Evolutionary conservation across 2,329 filamentous ascomycete species (phyloP).

Genomic region (Byssothecium circinans): DNA sequence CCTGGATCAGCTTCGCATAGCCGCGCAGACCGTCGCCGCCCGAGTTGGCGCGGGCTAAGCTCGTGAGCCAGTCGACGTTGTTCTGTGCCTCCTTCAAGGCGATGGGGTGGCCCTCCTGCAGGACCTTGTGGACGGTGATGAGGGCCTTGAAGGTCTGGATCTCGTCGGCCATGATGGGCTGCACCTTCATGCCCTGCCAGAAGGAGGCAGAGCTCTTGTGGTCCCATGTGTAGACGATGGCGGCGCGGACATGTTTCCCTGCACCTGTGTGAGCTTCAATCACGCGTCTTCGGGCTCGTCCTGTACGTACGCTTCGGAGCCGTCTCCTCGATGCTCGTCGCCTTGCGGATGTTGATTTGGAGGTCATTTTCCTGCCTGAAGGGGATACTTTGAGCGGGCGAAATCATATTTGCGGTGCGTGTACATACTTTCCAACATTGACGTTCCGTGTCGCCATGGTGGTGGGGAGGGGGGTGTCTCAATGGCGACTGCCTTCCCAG

Average conservation of each 20-base stretch:
- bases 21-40: slow-evolving; percentile 79
- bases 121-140: slow-evolving; percentile 94
- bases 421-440: slow-evolving; percentile 63
- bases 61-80: slow-evolving; percentile 89
- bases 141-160: slow-evolving; percentile 98
- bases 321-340: slow-evolving; percentile 67
- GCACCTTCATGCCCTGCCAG: slow-evolving; percentile 99
- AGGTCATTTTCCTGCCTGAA: slow-evolving; percentile 64
- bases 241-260: slow-evolving; percentile 94
- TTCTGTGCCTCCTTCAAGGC: slow-evolving; percentile 86
- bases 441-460: slow-evolving; percentile 51
- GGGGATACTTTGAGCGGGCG: slow-evolving; percentile 3
- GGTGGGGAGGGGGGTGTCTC: too few species aligned
- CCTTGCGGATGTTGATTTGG: slow-evolving; percentile 68
- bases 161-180: slow-evolving; percentile 97
- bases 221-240: slow-evolving; percentile 99
- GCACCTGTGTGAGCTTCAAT: slow-evolving; percentile 31
- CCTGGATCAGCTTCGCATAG: slow-evolving; percentile 88
- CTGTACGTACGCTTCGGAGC: slow-evolving; percentile 63
- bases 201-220: slow-evolving; percentile 94
- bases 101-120: slow-evolving; percentile 92
- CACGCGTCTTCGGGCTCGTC: not conserved
- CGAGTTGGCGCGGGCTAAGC: slow-evolving; percentile 77
- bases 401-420: not conserved
- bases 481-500: slow-evolving; percentile 8